Base-by-base conservation (phyloP, 2,329 filamentous ascomycete genomes). In the Plectosphaerella sp. region DNA sequence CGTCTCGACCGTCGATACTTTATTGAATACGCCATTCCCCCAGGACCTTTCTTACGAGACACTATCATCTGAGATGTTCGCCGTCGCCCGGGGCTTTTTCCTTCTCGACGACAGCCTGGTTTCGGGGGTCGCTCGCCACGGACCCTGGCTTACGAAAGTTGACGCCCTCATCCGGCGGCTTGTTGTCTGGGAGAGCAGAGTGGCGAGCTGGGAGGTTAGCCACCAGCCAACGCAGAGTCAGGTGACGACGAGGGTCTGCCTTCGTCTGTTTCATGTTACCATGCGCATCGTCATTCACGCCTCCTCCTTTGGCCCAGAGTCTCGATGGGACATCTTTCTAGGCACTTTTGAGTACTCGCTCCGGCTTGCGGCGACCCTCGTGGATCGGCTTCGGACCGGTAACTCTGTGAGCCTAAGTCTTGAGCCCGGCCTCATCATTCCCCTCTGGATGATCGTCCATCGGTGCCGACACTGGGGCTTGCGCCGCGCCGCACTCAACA, bases 251-350 rank as follows among this genome's bases (percentile, higher is more conserved):
- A 43, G 16, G 11, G 16, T 43, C 11, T 16, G 60, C 2, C 53
- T 65, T 16, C 55, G 63, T 3, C 48, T 71, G 1, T 69, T 66
- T 15, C 67, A 71, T 48, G 52, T 61, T 3, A 25, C 62, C 4
- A 41, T 66, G 2, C 58, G 59, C 1, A 37, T 61, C 4, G 25
- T 58, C 2, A 14, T 69, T 0, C 50, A 48, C 5, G 62, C 51
- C 0, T 57, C 55, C 4, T 43, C 54, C 2, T 58, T 57, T 7
- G 62, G 64, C 0, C 59, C 58, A 2, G 66, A 70, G 50, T 51
- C 52, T 2, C 54, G 61, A 22, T 69, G 59, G 59, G 68, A 71
- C 33, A n/a, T 20, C 9, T 50, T 53, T 3, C 54, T 68, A 0
- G 61, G 59, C 1, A 55, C 61, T 33, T 70, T 64, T 45, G 65